A percentile compares a stretch with the other conserved stretches of the same genome.
These are phyloP conservation scores for Tricladium varicosporioides DNA, from an alignment of 2,329 filamentous ascomycete genomes.

Conservation along the genomic window DNA sequence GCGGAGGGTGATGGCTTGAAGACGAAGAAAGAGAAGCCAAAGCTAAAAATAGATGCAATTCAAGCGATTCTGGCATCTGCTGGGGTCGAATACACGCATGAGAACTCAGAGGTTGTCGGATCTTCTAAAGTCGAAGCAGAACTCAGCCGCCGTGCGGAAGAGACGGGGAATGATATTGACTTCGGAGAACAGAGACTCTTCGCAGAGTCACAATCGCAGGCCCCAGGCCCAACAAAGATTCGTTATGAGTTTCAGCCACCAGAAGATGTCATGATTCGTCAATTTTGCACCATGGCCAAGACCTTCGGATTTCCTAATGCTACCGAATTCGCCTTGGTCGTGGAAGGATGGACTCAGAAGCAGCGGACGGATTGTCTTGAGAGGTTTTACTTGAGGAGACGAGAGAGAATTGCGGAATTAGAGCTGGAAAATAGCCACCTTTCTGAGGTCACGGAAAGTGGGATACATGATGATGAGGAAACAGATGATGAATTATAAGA, in stretches of 20 bases:
- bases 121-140: conserved; percentile 88
- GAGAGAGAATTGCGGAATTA: conserved; percentile 23
- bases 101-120: conserved; percentile 93
- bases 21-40: conserved; percentile 40
- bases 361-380: conserved; percentile 76
- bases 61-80: conserved; percentile 85
- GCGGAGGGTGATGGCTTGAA: conserved; percentile 45
- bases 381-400: conserved; percentile 70
- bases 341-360: conserved; percentile 87
- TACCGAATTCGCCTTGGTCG: conserved; percentile 83
- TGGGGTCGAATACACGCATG: conserved; percentile 92
- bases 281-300: conserved; percentile 88
- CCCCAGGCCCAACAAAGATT: conserved; percentile 24
- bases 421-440: conserved; percentile 7
- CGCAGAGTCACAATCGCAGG: conserved; percentile 42
- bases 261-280: conserved; percentile 68
- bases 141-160: conserved; percentile 68
- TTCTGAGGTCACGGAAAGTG: too few relatives aligned
- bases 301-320: conserved; percentile 73
- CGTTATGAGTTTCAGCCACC: conserved; percentile 56
- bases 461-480: background rate
- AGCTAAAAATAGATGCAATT: conserved; percentile 64
- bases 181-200: conserved; percentile 57
- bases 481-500: conserved; percentile 15
- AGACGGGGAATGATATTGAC: conserved; percentile 41